A percentile compares a stretch with the other conserved stretches of the same genome.
Evolutionary conservation across 1,139 yeast genomes (phyloP).

Genomic region (Hanseniaspora gamundiae): DNA sequence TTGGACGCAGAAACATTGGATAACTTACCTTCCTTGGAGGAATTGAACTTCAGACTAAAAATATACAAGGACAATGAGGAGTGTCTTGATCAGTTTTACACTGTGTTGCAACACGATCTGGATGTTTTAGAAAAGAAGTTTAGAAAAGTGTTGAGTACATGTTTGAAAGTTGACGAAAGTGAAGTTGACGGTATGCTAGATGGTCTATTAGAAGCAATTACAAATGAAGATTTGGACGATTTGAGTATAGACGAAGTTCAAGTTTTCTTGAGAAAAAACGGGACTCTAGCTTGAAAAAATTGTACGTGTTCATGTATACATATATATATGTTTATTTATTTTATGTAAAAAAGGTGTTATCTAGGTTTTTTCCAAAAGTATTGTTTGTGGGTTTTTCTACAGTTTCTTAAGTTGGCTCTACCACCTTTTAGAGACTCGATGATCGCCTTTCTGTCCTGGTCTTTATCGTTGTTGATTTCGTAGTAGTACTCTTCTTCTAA

Average conservation of each 20-base stretch:
- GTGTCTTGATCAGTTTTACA: conserved; percentile 37
- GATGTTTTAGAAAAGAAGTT: conserved; percentile 70
- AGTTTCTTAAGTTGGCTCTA: conserved; percentile 66
- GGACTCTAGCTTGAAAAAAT: background rate
- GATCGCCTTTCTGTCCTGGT: conserved; percentile 51
- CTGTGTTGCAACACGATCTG: conserved; percentile 38
- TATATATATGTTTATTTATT: background rate
- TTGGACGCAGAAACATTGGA: conserved; percentile 11
- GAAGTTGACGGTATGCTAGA: conserved; percentile 77
- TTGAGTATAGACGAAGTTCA: conserved; percentile 38
- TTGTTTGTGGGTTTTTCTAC: conserved; percentile 91
- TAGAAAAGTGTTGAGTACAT: conserved; percentile 76
- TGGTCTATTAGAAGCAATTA: conserved; percentile 83
- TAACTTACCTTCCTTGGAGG: conserved; percentile 43
- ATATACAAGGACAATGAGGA: conserved; percentile 66
- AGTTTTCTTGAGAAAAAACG: conserved; percentile 19
- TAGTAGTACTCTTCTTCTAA: conserved; percentile 90
- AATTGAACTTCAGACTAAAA: conserved; percentile 62
- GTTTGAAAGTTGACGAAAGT: conserved; percentile 72
- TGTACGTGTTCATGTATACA: background rate
- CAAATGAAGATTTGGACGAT: conserved; percentile 57
- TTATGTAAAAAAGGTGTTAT: conserved; percentile 9
- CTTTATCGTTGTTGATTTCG: conserved; percentile 70
- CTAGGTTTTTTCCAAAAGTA: conserved; percentile 73
- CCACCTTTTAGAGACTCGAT: conserved; percentile 74